phyloP scores from a whole-genome alignment of 768 basidiomycete species.

The Russula brevipes region DNA sequence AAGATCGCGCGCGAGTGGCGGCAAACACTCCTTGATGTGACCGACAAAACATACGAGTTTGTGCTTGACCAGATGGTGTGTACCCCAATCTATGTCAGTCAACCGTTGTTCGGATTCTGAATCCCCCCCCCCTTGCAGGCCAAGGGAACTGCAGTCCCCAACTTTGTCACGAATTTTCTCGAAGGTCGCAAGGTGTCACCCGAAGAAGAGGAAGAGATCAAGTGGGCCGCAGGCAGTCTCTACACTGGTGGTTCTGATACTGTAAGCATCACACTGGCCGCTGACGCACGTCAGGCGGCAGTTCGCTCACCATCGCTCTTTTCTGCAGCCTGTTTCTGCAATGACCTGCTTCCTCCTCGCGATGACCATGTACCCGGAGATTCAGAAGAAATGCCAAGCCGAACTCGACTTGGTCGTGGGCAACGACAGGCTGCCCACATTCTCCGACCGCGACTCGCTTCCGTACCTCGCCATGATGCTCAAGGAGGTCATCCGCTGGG shows the following conservation, averaged over 20 bases:
- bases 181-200: conserved; percentile 19
- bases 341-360: conserved; percentile 30
- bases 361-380: conserved; percentile 29
- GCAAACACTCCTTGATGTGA: conserved; percentile 22
- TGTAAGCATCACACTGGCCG: conserved; percentile 7
- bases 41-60: conserved; percentile 22
- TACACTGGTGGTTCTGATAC: conserved; percentile 29
- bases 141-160: conserved; percentile 22
- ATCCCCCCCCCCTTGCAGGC: conserved; percentile 1
- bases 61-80: conserved; percentile 24
- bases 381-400: conserved; percentile 26
- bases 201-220: conserved; percentile 25
- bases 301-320: neutral
- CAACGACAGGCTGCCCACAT: conserved; percentile 21
- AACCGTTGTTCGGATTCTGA: neutral
- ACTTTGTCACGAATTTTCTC: conserved; percentile 21
- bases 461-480: conserved; percentile 25
- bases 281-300: no score
- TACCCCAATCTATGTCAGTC: no score
- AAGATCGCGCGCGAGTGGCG: conserved; percentile 25
- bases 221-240: conserved; percentile 28
- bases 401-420: conserved; percentile 29
- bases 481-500: conserved; percentile 29
- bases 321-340: conserved; percentile 26
- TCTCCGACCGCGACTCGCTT: conserved; percentile 24